Percentiles rank a stretch among this genome's conserved stretches.
Conservation (phyloP, 78 protist genomes). For the Creolimax fragrantissima region DNA sequence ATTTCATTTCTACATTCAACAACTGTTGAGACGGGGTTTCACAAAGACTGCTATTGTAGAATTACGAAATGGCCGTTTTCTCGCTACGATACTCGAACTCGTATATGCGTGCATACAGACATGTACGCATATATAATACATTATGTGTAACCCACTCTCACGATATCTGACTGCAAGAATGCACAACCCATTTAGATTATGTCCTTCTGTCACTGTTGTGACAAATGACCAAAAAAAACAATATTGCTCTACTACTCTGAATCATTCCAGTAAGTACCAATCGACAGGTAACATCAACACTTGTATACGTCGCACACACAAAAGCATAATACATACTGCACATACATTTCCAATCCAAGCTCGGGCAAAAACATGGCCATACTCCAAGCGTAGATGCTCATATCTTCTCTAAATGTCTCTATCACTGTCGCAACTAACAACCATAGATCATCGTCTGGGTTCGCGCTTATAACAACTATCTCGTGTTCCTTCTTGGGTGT, state of each 20-base stretch:
- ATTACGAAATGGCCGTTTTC: no score
- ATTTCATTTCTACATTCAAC: background rate
- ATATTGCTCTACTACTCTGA: background rate
- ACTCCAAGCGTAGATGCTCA: background rate
- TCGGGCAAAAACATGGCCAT: background rate
- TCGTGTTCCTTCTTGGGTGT: slow-evolving; percentile 20
- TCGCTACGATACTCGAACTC: no score
- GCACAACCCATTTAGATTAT: background rate
- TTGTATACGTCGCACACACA: background rate
- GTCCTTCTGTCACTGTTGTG: background rate
- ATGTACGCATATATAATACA: no score
- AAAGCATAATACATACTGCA: background rate
- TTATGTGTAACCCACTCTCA: no score
- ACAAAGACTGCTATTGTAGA: no score
- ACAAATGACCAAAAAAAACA: background rate
- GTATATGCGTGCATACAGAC: no score
- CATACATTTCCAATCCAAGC: background rate
- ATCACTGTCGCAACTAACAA: background rate
- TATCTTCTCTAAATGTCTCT: background rate
- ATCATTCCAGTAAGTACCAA: background rate
- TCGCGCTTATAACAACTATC: background rate
- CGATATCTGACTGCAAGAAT: no score
- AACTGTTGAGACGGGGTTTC: no score
- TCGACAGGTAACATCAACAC: background rate
- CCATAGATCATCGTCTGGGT: background rate